A percentile compares a stretch with the other conserved stretches of the same genome.
Conservation (phyloP, 2,329 filamentous ascomycete species). For the Monosporascus sp. region DNA sequence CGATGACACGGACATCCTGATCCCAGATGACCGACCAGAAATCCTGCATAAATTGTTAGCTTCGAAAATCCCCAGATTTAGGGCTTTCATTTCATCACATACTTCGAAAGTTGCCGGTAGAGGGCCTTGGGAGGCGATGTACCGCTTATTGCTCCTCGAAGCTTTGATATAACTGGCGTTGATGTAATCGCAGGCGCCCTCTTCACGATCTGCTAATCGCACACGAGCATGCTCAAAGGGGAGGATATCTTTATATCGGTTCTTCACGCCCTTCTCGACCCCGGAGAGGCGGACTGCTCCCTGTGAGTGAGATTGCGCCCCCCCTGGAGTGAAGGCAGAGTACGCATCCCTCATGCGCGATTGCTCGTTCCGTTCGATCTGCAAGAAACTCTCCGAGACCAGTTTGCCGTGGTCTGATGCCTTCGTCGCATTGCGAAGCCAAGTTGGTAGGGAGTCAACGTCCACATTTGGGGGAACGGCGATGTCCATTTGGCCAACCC, state of each 20-base stretch:
- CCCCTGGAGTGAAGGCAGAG: slow-evolving; percentile 41
- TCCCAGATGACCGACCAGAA: slow-evolving; percentile 99
- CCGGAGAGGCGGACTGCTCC: slow-evolving; percentile 71
- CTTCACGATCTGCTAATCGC: slow-evolving; percentile 62
- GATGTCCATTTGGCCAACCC: slow-evolving; percentile 77
- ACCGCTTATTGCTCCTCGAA: slow-evolving; percentile 78
- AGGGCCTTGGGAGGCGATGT: slow-evolving; percentile 93
- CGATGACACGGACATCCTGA: slow-evolving; percentile 88
- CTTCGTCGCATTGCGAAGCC: slow-evolving; percentile 68
- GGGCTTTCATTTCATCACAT: slow-evolving; percentile 28
- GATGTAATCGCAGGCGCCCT: slow-evolving; percentile 82
- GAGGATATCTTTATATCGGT: slow-evolving; percentile 96
- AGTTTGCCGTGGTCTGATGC: slow-evolving; percentile 68
- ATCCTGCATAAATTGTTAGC: slow-evolving; percentile 54
- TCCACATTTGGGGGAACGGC: slow-evolving; percentile 41
- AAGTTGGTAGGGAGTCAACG: slow-evolving; percentile 59
- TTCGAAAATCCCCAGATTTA: background rate
- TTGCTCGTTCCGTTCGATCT: slow-evolving; percentile 80
- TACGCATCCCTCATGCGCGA: slow-evolving; percentile 84
- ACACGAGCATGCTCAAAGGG: slow-evolving; percentile 94
- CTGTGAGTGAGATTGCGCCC: slow-evolving; percentile 22
- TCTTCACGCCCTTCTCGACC: slow-evolving; percentile 91
- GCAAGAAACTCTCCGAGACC: slow-evolving; percentile 78
- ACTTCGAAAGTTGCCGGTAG: slow-evolving; percentile 88
- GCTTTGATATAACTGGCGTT: slow-evolving; percentile 87